Conservation (phyloP, 495 filamentous ascomycete genomes). For the Tuber borchii region DNA sequence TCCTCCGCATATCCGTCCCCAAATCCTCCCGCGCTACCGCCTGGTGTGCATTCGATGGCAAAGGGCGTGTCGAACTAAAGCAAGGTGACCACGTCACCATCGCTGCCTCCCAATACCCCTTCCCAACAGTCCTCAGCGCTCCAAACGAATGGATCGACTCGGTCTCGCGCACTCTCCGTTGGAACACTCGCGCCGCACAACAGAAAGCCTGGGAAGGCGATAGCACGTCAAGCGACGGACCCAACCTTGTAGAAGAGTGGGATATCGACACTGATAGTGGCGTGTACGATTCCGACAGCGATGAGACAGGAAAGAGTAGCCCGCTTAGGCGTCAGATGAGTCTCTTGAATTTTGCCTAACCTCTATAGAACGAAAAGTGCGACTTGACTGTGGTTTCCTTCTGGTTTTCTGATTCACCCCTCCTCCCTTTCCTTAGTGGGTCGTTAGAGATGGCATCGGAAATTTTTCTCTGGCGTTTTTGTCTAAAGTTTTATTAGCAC, state of each 20-base stretch:
- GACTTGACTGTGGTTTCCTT: slow-evolving; percentile 4
- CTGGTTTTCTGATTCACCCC: not conserved
- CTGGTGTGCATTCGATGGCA: slow-evolving; percentile 96
- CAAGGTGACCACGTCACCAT: slow-evolving; percentile 96
- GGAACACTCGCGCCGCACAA: slow-evolving; percentile 78
- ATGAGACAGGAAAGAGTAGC: slow-evolving; percentile 27
- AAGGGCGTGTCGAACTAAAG: slow-evolving; percentile 75
- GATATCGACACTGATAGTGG: slow-evolving; percentile 43
- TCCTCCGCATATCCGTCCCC: slow-evolving; percentile 83
- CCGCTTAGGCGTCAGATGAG: slow-evolving; percentile 40
- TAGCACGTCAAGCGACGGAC: slow-evolving; percentile 20
- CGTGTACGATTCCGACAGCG: slow-evolving; percentile 38
- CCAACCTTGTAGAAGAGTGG: slow-evolving; percentile 51
- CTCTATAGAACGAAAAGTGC: slow-evolving; percentile 6
- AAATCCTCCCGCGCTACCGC: slow-evolving; percentile 81
- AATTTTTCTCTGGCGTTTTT: slow-evolving; percentile 9
- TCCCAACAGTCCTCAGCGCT: slow-evolving; percentile 73
- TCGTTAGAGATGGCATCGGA: not conserved
- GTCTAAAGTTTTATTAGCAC: slow-evolving; percentile 2
- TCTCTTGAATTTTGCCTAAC: slow-evolving; percentile 35
- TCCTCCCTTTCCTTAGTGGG: slow-evolving; percentile 3
- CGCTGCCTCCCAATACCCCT: slow-evolving; percentile 84
- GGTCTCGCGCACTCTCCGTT: slow-evolving; percentile 81
- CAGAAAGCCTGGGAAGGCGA: slow-evolving; percentile 52
- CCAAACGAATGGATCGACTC: slow-evolving; percentile 86